Conservation (phyloP, 1,139 yeast species). For the Ashbya aceris region DNA sequence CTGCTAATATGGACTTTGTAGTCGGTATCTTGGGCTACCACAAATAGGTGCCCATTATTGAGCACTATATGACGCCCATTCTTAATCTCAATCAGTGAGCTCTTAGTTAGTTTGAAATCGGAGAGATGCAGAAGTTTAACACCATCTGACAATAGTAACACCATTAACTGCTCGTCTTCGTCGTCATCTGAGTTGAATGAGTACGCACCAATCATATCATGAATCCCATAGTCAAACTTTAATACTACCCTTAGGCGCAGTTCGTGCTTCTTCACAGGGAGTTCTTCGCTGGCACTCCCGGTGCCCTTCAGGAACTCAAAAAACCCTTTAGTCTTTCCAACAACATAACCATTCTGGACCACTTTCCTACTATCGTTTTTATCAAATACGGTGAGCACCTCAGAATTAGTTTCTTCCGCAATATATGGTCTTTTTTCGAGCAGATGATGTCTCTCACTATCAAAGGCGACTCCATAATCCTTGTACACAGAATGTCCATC, state of each 20-base stretch:
- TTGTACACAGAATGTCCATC: conserved; percentile 17
- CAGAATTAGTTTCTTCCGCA: conserved; percentile 21
- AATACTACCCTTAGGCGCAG: conserved; percentile 38
- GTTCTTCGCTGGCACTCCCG: conserved; percentile 20
- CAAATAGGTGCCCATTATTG: conserved; percentile 25
- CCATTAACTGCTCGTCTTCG: conserved; percentile 18
- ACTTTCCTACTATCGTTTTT: conserved; percentile 30
- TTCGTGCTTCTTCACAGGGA: conserved; percentile 29
- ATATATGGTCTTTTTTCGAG: conserved; percentile 1
- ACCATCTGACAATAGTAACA: conserved; percentile 35
- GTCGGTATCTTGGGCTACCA: conserved; percentile 14
- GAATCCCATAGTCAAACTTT: conserved; percentile 36
- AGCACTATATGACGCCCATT: conserved; percentile 25
- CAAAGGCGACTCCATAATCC: conserved; percentile 25
- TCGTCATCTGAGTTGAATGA: conserved; percentile 13
- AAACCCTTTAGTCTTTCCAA: conserved; percentile 28
- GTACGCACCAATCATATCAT: conserved; percentile 30
- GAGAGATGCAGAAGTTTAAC: conserved; percentile 34
- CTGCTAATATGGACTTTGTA: conserved; percentile 5
- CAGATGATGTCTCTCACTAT: conserved; percentile 1
- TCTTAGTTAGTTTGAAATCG: conserved; percentile 23
- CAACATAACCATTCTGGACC: conserved; percentile 41
- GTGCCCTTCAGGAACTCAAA: conserved; percentile 22
- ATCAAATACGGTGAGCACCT: conserved; percentile 35
- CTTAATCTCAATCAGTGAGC: conserved; percentile 18